These are phyloP conservation scores for Mrakia gelida DNA, from an alignment of 768 basidiomycete species.

Conservation along the genomic window DNA sequence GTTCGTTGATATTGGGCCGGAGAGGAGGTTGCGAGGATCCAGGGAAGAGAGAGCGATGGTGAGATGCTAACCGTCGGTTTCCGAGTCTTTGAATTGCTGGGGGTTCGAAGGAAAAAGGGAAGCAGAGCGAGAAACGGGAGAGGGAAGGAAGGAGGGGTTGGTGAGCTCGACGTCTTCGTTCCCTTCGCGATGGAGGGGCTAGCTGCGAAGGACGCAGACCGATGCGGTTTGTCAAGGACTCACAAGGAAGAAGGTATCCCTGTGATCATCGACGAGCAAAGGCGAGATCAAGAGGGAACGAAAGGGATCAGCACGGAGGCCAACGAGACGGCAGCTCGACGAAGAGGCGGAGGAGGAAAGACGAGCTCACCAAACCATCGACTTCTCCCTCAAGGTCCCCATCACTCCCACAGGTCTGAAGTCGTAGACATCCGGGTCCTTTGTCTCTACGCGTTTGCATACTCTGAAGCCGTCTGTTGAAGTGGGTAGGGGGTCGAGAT, in stretches of 20 bases:
- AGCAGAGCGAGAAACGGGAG: background rate
- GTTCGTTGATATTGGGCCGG: background rate
- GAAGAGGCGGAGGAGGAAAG: too few relatives aligned
- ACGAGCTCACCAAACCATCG: background rate
- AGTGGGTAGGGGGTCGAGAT: background rate
- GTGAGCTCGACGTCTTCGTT: background rate
- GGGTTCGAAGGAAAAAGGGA: background rate
- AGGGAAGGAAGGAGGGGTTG: background rate
- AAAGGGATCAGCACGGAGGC: background rate
- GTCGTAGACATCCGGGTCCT: background rate
- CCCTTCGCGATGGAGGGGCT: background rate
- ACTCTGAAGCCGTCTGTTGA: background rate
- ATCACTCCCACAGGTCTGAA: background rate
- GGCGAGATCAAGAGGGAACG: background rate
- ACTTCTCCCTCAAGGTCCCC: background rate
- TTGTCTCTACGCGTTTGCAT: background rate
- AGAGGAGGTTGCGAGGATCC: too few relatives aligned
- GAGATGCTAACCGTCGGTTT: background rate
- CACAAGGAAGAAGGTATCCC: slow-evolving; percentile 11
- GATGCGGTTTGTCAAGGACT: background rate
- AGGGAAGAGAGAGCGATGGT: background rate
- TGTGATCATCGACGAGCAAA: background rate
- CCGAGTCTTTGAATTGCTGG: background rate
- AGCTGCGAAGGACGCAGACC: background rate
- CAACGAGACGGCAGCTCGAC: background rate